Percentiles rank a stretch among this genome's conserved stretches.
Conservation (phyloP, 2,329 filamentous ascomycete genomes). For the Phyllosticta citriasiana region DNA sequence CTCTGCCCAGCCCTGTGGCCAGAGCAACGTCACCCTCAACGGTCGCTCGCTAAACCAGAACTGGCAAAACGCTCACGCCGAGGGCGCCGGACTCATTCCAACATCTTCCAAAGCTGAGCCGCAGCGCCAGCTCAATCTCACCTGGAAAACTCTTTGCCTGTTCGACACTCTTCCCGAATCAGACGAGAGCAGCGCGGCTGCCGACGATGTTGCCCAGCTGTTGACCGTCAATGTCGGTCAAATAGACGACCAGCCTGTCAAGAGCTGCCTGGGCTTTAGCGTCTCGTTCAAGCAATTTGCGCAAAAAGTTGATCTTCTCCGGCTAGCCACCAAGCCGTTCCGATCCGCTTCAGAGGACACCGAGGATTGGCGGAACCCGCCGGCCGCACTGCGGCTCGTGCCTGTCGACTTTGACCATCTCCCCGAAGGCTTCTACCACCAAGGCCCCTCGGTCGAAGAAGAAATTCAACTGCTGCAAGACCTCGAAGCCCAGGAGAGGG, state of each 20-base stretch:
- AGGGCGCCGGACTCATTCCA: slow-evolving; percentile 24
- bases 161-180: slow-evolving; percentile 14
- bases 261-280: slow-evolving; percentile 26
- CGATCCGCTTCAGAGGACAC: slow-evolving; percentile 19
- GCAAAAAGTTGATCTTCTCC: slow-evolving; percentile 26
- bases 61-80: slow-evolving; percentile 28
- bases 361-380: slow-evolving; percentile 29
- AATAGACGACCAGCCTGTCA: slow-evolving; percentile 25
- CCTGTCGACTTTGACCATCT: slow-evolving; percentile 13
- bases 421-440: slow-evolving; percentile 6
- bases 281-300: slow-evolving; percentile 30
- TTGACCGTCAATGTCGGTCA: slow-evolving; percentile 30
- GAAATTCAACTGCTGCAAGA: slow-evolving; percentile 31
- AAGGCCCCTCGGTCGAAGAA: slow-evolving; percentile 22
- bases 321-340: slow-evolving; percentile 24
- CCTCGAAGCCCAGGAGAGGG: slow-evolving; percentile 29
- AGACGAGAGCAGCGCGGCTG: slow-evolving; percentile 14
- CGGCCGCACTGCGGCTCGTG: slow-evolving; percentile 22
- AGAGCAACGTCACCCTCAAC: slow-evolving; percentile 34
- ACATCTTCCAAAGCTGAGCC: slow-evolving; percentile 18
- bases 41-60: slow-evolving; percentile 27
- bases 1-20: slow-evolving; percentile 27
- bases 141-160: slow-evolving; percentile 31
- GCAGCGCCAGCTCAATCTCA: slow-evolving; percentile 26
- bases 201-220: slow-evolving; percentile 24